Evolutionary conservation across 208 protist genomes (phyloP).

Genomic region (Acanthamoeba culbertsoni): DNA sequence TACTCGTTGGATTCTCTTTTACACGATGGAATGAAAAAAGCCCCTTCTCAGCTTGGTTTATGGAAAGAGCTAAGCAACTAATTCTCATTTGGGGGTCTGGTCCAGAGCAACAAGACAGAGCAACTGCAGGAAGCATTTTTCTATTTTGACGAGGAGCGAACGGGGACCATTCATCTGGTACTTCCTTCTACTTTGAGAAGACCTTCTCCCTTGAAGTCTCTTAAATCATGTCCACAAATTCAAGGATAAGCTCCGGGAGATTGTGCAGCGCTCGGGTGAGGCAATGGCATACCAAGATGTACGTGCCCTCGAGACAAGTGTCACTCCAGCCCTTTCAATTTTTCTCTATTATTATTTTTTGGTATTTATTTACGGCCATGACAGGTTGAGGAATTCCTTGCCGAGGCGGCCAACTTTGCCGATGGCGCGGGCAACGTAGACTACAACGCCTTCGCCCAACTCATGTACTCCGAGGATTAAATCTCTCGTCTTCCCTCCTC

Average conservation of each 20-base stretch:
- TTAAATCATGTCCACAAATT: neutral
- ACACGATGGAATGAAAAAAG: neutral
- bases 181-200: neutral
- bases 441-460: conserved; percentile 39
- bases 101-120: neutral
- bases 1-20: neutral
- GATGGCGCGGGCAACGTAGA: conserved; percentile 38
- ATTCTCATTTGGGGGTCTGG: neutral
- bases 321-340: too few relatives aligned
- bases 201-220: neutral
- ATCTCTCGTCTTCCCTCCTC: too few relatives aligned
- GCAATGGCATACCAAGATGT: conserved; percentile 22
- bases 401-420: conserved; percentile 6
- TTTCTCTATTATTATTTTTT: neutral
- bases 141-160: conserved; percentile 47
- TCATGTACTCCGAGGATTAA: conserved; percentile 43
- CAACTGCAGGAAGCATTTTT: conserved; percentile 25
- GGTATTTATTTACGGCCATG: neutral
- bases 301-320: too few relatives aligned
- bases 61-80: neutral
- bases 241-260: conserved; percentile 26
- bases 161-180: neutral
- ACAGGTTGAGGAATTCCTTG: conserved; percentile 23
- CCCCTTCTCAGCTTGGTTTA: too few relatives aligned
- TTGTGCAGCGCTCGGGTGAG: conserved; percentile 34